Evolutionary conservation across 2,329 filamentous ascomycete species (phyloP).

Genomic region (Dactylonectria estremocensis): DNA sequence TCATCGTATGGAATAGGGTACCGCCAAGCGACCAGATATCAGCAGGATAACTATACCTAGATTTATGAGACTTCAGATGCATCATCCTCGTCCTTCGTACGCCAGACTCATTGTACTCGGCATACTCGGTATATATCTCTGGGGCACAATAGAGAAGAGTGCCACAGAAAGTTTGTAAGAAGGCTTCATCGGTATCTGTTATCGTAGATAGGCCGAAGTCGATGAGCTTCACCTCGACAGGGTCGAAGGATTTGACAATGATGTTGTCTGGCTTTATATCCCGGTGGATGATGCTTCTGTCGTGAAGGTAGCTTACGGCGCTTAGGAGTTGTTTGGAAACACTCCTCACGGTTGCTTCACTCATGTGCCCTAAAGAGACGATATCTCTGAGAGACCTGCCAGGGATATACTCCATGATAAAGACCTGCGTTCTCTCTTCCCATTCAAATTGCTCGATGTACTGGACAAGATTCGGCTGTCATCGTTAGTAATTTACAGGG

Average conservation of each 20-base stretch:
- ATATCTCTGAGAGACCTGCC: constrained; percentile 50
- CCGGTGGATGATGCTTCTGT: constrained; percentile 93
- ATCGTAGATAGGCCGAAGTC: constrained; percentile 98
- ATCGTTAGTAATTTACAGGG: background rate
- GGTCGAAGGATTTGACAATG: constrained; percentile 80
- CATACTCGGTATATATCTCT: constrained; percentile 88
- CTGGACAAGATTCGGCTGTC: constrained; percentile 86
- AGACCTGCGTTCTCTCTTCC: constrained; percentile 86
- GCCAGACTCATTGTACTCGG: constrained; percentile 79
- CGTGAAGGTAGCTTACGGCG: constrained; percentile 89
- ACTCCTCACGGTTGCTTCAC: constrained; percentile 76
- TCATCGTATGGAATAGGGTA: constrained; percentile 90
- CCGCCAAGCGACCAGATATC: constrained; percentile 98
- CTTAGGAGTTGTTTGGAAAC: constrained; percentile 85
- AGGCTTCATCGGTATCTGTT: constrained; percentile 90
- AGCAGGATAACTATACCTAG: constrained; percentile 90
- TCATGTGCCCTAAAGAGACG: no score
- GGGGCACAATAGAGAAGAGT: constrained; percentile 96
- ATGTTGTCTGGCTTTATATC: constrained; percentile 99
- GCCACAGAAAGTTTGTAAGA: constrained; percentile 95
- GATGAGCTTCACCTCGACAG: constrained; percentile 89
- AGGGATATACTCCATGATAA: constrained; percentile 95
- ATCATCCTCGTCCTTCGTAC: constrained; percentile 74
- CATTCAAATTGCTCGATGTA: constrained; percentile 92
- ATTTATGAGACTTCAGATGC: constrained; percentile 65